These are phyloP conservation scores for Cyclotella baltica DNA, from an alignment of 108 stramenopile species.

Conservation along the genomic window DNA sequence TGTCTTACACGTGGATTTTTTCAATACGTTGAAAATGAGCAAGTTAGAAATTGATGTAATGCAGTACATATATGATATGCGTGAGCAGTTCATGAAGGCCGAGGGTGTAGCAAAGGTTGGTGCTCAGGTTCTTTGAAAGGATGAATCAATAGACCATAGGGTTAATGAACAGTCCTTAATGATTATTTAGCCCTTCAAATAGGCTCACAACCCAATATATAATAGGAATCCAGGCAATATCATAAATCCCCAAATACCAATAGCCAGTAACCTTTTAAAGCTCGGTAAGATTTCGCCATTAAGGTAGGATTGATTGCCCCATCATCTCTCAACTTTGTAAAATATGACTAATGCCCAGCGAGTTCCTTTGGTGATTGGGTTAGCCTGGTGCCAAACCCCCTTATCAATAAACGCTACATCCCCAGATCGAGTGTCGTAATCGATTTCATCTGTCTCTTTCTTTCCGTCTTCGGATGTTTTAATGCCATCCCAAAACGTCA, in stretches of 20 bases:
- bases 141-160: too few species aligned
- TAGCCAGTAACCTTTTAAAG: too few species aligned
- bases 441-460: constrained; percentile 62
- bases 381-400: constrained; percentile 85
- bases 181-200: too few species aligned
- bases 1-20: constrained; percentile 90
- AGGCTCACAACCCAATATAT: too few species aligned
- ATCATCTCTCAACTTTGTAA: constrained; percentile 67
- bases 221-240: too few species aligned
- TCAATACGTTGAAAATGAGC: constrained; percentile 83
- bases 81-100: constrained; percentile 89
- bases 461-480: constrained; percentile 33
- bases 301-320: background rate
- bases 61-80: constrained; percentile 85
- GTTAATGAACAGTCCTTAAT: too few species aligned
- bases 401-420: constrained; percentile 91
- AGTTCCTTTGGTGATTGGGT: constrained; percentile 91
- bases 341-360: constrained; percentile 93
- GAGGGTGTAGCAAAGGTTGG: constrained; percentile 88
- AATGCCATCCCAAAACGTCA: constrained; percentile 90
- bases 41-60: constrained; percentile 80
- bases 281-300: too few species aligned
- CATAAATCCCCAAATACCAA: too few species aligned
- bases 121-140: constrained; percentile 71
- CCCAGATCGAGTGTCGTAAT: constrained; percentile 85